Evolutionary conservation across 2,329 filamentous ascomycete species (phyloP).

Genomic region (Pseudogymnoascus pannorum): DNA sequence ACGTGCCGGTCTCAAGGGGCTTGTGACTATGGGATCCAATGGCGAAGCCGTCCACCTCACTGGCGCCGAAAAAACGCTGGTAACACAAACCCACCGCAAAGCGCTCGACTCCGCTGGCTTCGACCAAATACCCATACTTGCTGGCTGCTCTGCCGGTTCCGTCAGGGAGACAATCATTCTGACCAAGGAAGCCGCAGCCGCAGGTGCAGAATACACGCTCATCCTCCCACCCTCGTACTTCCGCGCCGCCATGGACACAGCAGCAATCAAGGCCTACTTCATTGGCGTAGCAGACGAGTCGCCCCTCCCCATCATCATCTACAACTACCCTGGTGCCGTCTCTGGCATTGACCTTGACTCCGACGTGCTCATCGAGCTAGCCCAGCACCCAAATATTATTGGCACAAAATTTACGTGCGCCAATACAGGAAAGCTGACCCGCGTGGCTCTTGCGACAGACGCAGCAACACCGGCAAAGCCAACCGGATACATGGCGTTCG

Average conservation of each 20-base stretch:
- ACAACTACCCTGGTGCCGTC: constrained; percentile 87
- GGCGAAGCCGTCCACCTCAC: constrained; percentile 83
- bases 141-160: constrained; percentile 74
- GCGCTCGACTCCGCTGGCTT: constrained; percentile 78
- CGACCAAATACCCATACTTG: constrained; percentile 66
- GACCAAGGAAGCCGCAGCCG: constrained; percentile 56
- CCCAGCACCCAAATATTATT: constrained; percentile 73
- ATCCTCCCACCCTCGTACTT: constrained; percentile 80
- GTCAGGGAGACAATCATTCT: constrained; percentile 74
- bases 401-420: constrained; percentile 91
- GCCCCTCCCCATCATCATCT: constrained; percentile 72
- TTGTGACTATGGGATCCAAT: constrained; percentile 86
- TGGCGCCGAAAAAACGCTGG: constrained; percentile 64
- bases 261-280: constrained; percentile 65
- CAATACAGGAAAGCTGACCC: constrained; percentile 81
- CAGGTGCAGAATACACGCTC: constrained; percentile 73
- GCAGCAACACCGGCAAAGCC: constrained; percentile 57
- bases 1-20: constrained; percentile 68
- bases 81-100: constrained; percentile 71
- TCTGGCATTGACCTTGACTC: constrained; percentile 85
- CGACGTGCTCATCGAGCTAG: constrained; percentile 73
- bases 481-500: constrained; percentile 75
- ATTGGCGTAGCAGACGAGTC: constrained; percentile 61
- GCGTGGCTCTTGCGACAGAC: constrained; percentile 65
- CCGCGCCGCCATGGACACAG: constrained; percentile 62